A percentile compares a stretch with the other conserved stretches of the same genome.
These are phyloP conservation scores for Paecilomyces formosus DNA, from an alignment of 2,329 filamentous ascomycete species.

Conservation along the genomic window DNA sequence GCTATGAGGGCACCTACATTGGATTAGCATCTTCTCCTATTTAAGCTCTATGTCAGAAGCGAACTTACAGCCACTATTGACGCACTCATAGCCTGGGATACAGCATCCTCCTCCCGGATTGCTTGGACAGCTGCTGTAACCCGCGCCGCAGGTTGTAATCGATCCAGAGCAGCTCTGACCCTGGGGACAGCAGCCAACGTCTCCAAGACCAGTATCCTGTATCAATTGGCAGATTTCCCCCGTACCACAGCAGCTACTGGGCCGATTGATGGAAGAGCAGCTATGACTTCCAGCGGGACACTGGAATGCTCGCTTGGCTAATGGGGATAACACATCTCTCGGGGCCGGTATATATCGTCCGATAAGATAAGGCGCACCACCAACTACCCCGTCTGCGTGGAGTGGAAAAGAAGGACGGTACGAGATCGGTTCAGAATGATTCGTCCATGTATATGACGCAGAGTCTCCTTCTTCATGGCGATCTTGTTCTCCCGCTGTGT, in stretches of 20 bases:
- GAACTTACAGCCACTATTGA: slow-evolving; percentile 46
- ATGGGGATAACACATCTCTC: slow-evolving; percentile 8
- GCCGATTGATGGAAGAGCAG: slow-evolving; percentile 48
- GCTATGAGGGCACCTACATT: slow-evolving; percentile 24
- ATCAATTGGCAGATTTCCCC: slow-evolving; percentile 49
- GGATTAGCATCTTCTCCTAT: neutral
- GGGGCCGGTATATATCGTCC: slow-evolving; percentile 6
- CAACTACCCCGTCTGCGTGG: slow-evolving; percentile 7
- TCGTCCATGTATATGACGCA: neutral
- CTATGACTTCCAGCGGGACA: slow-evolving; percentile 49
- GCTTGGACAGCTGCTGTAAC: slow-evolving; percentile 49
- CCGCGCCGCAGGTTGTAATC: slow-evolving; percentile 44
- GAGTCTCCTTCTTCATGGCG: neutral
- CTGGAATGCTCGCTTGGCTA: slow-evolving; percentile 44
- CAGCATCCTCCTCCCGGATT: slow-evolving; percentile 54
- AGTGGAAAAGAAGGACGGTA: slow-evolving; percentile 14
- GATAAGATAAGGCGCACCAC: slow-evolving; percentile 3
- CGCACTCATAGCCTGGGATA: slow-evolving; percentile 53
- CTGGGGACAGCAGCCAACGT: slow-evolving; percentile 54
- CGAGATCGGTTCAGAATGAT: neutral
- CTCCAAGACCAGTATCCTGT: slow-evolving; percentile 45
- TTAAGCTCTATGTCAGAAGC: slow-evolving; percentile 4
- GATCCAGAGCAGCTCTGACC: slow-evolving; percentile 46
- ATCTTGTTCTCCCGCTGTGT: neutral
- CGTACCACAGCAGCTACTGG: slow-evolving; percentile 51